Conservation (phyloP, 306 rosid species). For the Trifolium repens region DNA sequence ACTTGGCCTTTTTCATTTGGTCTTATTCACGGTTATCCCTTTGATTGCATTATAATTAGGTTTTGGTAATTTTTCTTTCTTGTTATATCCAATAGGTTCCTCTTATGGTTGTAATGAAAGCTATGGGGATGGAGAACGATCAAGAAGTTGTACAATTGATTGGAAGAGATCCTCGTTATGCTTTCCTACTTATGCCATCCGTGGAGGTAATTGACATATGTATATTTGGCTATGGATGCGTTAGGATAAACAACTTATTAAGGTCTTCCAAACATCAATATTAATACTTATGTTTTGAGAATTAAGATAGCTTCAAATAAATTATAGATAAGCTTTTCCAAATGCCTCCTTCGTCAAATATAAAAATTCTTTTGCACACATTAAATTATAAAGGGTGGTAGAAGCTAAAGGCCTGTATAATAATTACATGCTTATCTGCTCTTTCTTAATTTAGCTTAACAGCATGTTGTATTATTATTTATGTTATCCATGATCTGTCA, state of each 20-base stretch:
- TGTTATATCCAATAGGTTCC: constrained; percentile 58
- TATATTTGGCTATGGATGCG: constrained; percentile 2
- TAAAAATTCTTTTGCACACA: constrained; percentile 10
- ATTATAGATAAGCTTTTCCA: background rate
- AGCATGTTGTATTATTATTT: constrained; percentile 23
- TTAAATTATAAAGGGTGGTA: constrained; percentile 9
- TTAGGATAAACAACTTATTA: constrained; percentile 12
- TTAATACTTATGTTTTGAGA: background rate
- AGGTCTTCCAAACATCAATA: constrained; percentile 1
- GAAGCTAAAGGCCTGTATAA: constrained; percentile 10
- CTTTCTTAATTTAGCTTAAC: background rate
- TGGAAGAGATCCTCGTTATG: constrained; percentile 89
- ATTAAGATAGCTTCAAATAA: background rate
- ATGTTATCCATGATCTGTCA: constrained; percentile 22
- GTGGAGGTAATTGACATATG: constrained; percentile 62
- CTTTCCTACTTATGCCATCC: constrained; percentile 77
- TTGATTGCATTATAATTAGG: constrained; percentile 16
- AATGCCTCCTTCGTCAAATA: background rate
- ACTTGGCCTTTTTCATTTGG: constrained; percentile 25
- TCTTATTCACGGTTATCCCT: constrained; percentile 22
- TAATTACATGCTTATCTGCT: constrained; percentile 16
- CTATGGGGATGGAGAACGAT: constrained; percentile 91
- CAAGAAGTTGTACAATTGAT: constrained; percentile 91
- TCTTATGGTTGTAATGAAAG: constrained; percentile 82
- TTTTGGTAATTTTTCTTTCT: constrained; percentile 14